A percentile compares a stretch with the other conserved stretches of the same genome.
These are phyloP conservation scores for Fusarium clavum DNA, from an alignment of 2,329 filamentous ascomycete species.

Conservation along the genomic window DNA sequence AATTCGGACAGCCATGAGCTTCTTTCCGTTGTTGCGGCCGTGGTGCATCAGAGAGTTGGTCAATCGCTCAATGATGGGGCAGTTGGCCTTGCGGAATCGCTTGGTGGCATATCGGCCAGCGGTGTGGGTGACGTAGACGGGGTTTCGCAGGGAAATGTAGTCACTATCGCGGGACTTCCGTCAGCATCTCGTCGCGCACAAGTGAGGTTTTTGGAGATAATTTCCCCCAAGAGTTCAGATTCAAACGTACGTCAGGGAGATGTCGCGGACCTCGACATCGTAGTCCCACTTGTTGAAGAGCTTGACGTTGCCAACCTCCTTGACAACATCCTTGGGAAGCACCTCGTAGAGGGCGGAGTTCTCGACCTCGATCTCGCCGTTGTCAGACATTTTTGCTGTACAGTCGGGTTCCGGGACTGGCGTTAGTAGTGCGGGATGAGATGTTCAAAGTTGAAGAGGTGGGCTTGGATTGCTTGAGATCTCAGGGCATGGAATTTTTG, in stretches of 20 bases:
- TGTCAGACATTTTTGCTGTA: slow-evolving; percentile 85
- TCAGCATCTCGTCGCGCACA: slow-evolving; percentile 49
- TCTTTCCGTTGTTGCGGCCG: slow-evolving; percentile 99
- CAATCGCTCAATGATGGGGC: slow-evolving; percentile 99
- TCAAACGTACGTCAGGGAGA: slow-evolving; percentile 91
- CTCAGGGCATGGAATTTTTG: slow-evolving; percentile 13
- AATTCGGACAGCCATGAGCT: slow-evolving; percentile 99
- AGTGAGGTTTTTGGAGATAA: slow-evolving; percentile 28
- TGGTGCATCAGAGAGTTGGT: slow-evolving; percentile 99
- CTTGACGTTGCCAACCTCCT: slow-evolving; percentile 92
- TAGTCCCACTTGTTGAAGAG: slow-evolving; percentile 98
- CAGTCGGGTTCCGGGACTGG: slow-evolving; percentile 52
- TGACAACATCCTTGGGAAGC: slow-evolving; percentile 92
- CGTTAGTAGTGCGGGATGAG: slow-evolving; percentile 53
- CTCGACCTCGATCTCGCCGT: slow-evolving; percentile 93
- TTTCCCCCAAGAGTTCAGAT: slow-evolving; percentile 14
- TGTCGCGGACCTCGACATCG: slow-evolving; percentile 99
- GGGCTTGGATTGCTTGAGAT: slow-evolving; percentile 18
- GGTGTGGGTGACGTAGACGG: slow-evolving; percentile 99
- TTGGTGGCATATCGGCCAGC: slow-evolving; percentile 98
- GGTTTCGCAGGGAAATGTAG: slow-evolving; percentile 99
- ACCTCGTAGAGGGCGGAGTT: slow-evolving; percentile 79
- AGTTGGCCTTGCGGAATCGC: slow-evolving; percentile 99
- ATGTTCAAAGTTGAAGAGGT: slow-evolving; percentile 43
- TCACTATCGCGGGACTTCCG: slow-evolving; percentile 71